Conservation (phyloP, 2,329 filamentous ascomycete genomes). For the Fusarium sp. region DNA sequence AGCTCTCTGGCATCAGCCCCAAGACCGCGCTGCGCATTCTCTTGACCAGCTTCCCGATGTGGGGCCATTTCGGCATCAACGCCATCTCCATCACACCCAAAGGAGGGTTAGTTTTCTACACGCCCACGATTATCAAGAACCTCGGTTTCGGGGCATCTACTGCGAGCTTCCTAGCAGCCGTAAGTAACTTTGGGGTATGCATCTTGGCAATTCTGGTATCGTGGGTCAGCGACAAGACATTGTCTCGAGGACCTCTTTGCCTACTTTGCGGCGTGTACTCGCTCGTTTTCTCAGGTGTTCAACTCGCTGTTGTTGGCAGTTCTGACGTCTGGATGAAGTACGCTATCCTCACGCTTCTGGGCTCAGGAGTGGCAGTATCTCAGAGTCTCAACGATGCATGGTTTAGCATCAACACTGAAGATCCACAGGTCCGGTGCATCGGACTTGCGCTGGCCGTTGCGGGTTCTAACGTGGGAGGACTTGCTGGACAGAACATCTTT, state of each 20-base stretch:
- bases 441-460: background rate
- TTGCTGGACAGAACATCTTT: background rate
- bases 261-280: background rate
- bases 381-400: background rate
- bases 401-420: background rate
- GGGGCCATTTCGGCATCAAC: constrained; percentile 5
- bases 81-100: background rate
- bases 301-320: background rate
- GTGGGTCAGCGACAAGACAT: background rate
- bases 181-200: background rate
- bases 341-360: background rate
- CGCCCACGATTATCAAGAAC: constrained; percentile 2
- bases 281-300: background rate
- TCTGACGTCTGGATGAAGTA: background rate
- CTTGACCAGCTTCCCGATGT: background rate
- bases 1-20: background rate
- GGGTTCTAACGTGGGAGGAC: background rate
- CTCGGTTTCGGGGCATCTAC: background rate
- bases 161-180: background rate
- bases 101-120: background rate
- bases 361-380: background rate
- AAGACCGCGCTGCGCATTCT: background rate
- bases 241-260: background rate
- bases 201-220: background rate
- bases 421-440: background rate